These are phyloP conservation scores for Aspergillus sp. DNA, from an alignment of 2,329 filamentous ascomycete genomes.

Conservation along the genomic window DNA sequence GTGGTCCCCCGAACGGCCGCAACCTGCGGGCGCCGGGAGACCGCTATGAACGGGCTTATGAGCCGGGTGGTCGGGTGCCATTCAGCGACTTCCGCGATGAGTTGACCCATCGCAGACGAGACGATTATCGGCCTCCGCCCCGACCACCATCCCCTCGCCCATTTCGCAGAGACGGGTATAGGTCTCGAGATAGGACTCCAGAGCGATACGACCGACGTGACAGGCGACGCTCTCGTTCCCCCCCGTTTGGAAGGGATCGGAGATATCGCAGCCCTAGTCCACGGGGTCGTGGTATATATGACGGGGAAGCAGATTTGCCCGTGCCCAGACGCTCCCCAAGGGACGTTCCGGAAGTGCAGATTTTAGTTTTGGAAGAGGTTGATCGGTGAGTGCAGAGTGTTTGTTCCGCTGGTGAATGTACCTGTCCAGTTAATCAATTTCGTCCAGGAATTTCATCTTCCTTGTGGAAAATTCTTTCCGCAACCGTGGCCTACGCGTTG, in stretches of 20 bases:
- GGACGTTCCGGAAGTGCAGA: conserved; percentile 81
- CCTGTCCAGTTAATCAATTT: conserved; percentile 9
- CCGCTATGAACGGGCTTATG: conserved; percentile 38
- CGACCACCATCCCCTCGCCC: conserved; percentile 53
- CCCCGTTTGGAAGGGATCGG: conserved; percentile 56
- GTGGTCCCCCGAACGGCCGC: conserved; percentile 22
- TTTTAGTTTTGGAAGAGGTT: conserved; percentile 72
- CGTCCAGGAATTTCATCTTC: conserved; percentile 60
- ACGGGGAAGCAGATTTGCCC: conserved; percentile 56
- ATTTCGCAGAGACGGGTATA: conserved; percentile 59
- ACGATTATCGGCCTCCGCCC: conserved; percentile 55
- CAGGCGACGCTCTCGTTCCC: conserved; percentile 63
- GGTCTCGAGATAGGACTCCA: conserved; percentile 35
- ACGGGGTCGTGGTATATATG: conserved; percentile 43
- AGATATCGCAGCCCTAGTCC: conserved; percentile 64
- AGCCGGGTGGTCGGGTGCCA: conserved; percentile 26
- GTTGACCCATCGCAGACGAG: conserved; percentile 42
- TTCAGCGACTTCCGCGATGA: conserved; percentile 45
- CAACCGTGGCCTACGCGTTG: conserved; percentile 61
- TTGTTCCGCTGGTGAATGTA: not conserved
- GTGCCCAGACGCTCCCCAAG: conserved; percentile 64
- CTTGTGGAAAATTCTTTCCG: conserved; percentile 75
- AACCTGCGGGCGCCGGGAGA: conserved; percentile 26
- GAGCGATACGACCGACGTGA: conserved; percentile 47
- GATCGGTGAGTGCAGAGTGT: conserved; percentile 39